Evolutionary conservation across 2,329 filamentous ascomycete species (phyloP), one percentile per base, ranked within the genome.

Genomic region (Calcarisporium arbuscula): DNA sequence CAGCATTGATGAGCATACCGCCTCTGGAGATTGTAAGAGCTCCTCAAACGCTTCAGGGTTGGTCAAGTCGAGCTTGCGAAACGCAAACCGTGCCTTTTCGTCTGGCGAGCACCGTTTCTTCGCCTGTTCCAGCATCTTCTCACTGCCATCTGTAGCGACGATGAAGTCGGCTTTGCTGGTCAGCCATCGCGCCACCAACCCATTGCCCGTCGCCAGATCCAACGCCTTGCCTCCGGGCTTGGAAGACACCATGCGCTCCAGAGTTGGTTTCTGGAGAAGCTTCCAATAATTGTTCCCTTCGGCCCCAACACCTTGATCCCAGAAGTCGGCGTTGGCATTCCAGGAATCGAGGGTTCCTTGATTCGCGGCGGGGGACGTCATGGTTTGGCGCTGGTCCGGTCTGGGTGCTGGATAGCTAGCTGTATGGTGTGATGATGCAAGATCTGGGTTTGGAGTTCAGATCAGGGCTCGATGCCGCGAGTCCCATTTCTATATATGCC

Each of bases 171-270:
- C 56, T 8, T 57, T 60, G 8, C 45, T 45, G 2, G 57, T 59
- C 12, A 73, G 52, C 56, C 61, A 64, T 16, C 67, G 60, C 12
- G 67, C 64, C 14, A 62, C 60, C 18, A 72, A 57, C 17, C 68
- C 68, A 38, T 70, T 72, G 25, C 68, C 67, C 0, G 65, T 68
- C 4, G 67, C 64, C n/a, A 72, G 52, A 35, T 72, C 68, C 6
- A 72, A 53, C 1, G 62, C 63, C 6, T 47, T 47, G 3, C 41
- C 37, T 6, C 33, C 37, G 2, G 37, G 37, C n/a, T 30, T 25
- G 8, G 36, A 26, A 21, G 34, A 28, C 1, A 64, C 47, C 19
- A 70, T 49, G 5, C 58, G 54, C 11, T 50, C 32, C 2, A 71
- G 54, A 3, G 48, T 52, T 0, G 68, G 67, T 19, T 61, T 51